A percentile compares a stretch with the other conserved stretches of the same genome.
Evolutionary conservation across 495 filamentous ascomycete species (phyloP).

Genomic region (Baudoinia panamericana): DNA sequence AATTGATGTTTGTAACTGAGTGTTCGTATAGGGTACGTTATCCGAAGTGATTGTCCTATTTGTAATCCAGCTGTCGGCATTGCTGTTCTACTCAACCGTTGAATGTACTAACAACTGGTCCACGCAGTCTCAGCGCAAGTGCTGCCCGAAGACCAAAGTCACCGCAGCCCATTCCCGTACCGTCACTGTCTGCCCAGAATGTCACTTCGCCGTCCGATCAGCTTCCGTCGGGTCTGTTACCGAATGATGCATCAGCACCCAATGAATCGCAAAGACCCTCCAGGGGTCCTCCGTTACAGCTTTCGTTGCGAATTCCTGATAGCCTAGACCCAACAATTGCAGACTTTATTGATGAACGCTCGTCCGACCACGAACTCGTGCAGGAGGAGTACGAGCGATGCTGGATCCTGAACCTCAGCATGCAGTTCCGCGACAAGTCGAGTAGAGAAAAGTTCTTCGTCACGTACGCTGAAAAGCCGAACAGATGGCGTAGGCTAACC

Average conservation of each 20-base stretch:
- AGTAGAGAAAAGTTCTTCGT: constrained; percentile 97
- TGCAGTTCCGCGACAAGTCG: constrained; percentile 94
- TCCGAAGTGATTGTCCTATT: no score
- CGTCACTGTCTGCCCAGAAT: constrained; percentile 26
- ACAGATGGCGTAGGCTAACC: constrained; percentile 75
- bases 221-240: not conserved
- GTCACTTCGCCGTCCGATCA: constrained; percentile 14
- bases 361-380: constrained; percentile 32
- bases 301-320: constrained; percentile 8
- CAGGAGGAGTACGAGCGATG: constrained; percentile 70
- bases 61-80: no score
- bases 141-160: constrained; percentile 24
- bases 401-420: constrained; percentile 96
- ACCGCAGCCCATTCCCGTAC: constrained; percentile 27
- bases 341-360: constrained; percentile 28
- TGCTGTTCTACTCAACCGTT: no score
- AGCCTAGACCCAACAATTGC: constrained; percentile 35
- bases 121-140: constrained; percentile 25
- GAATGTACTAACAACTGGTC: no score
- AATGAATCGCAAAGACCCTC: not conserved
- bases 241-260: not conserved
- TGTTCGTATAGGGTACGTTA: no score
- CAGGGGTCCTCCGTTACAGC: not conserved
- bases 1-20: no score
- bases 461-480: constrained; percentile 71